Percentiles rank a stretch among this genome's conserved stretches.
phyloP scores from a whole-genome alignment of 495 filamentous ascomycete genomes.

The Hypoxylon trugodes region DNA sequence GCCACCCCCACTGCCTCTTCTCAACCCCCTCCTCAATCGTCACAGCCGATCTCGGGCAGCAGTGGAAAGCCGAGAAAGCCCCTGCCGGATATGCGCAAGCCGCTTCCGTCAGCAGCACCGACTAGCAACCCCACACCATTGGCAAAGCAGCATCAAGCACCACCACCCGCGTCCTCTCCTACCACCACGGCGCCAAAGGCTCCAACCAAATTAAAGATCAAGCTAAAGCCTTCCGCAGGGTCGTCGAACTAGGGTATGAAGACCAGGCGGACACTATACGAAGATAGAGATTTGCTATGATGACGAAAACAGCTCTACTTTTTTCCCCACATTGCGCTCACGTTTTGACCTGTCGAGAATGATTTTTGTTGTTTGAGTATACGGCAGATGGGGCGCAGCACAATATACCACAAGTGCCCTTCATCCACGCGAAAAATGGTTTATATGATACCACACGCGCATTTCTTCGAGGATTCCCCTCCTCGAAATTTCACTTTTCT shows the following conservation, averaged over 20 bases:
- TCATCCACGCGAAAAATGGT: too few species aligned
- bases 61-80: slow-evolving; percentile 41
- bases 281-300: background rate
- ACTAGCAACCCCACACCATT: slow-evolving; percentile 29
- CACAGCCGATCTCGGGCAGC: slow-evolving; percentile 3
- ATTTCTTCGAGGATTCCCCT: too few species aligned
- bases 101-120: slow-evolving; percentile 48
- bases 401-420: too few species aligned
- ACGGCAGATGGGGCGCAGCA: background rate
- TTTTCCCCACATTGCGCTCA: background rate
- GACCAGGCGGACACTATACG: background rate
- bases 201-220: slow-evolving; percentile 49
- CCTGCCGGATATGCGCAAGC: slow-evolving; percentile 48
- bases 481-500: too few species aligned
- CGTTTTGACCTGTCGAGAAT: background rate
- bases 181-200: slow-evolving; percentile 32
- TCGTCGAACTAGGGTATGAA: slow-evolving; percentile 14
- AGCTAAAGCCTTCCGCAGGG: slow-evolving; percentile 43
- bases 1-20: background rate
- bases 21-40: background rate
- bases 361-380: background rate
- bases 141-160: slow-evolving; percentile 34
- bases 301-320: background rate
- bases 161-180: slow-evolving; percentile 26
- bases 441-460: too few species aligned